Conservation (phyloP, 371 early-diverging fungal genomes). For the Zychaea mexicana region DNA sequence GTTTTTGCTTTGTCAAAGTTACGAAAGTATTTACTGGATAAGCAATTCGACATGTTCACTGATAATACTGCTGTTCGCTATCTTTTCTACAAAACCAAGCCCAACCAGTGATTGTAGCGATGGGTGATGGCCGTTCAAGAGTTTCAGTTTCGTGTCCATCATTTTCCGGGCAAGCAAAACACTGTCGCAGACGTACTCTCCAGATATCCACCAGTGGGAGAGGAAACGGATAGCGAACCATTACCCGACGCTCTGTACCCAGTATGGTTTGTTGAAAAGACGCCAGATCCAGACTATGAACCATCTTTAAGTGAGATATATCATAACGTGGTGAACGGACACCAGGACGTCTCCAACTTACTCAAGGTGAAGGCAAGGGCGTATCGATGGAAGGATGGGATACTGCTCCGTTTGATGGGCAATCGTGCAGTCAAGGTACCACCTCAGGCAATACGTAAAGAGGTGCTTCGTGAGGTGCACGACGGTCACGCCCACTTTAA, state of each 20-base stretch:
- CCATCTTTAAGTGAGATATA: background rate
- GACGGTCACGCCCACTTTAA: slow-evolving; percentile 13
- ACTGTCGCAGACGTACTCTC: slow-evolving; percentile 12
- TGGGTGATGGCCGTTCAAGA: slow-evolving; percentile 13
- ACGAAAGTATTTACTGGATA: slow-evolving; percentile 3
- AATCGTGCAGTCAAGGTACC: slow-evolving; percentile 10
- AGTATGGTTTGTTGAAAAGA: background rate
- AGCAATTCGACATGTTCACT: background rate
- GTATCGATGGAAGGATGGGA: no score
- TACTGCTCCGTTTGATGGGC: no score
- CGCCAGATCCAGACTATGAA: background rate
- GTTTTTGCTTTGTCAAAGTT: background rate
- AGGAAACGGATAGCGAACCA: background rate
- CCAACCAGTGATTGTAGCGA: slow-evolving; percentile 9
- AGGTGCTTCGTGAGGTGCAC: background rate
- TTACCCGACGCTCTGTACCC: background rate
- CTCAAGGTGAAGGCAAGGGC: background rate
- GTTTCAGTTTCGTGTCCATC: slow-evolving; percentile 8
- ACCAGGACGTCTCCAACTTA: background rate
- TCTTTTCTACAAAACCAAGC: slow-evolving; percentile 1
- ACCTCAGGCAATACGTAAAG: background rate
- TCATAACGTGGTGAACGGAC: background rate
- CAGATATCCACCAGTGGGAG: slow-evolving; percentile 6
- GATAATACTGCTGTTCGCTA: slow-evolving; percentile 1
- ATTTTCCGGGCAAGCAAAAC: slow-evolving; percentile 9